Evolutionary conservation across 2,329 filamentous ascomycete genomes (phyloP).

Genomic region (Fusarium hostae): DNA sequence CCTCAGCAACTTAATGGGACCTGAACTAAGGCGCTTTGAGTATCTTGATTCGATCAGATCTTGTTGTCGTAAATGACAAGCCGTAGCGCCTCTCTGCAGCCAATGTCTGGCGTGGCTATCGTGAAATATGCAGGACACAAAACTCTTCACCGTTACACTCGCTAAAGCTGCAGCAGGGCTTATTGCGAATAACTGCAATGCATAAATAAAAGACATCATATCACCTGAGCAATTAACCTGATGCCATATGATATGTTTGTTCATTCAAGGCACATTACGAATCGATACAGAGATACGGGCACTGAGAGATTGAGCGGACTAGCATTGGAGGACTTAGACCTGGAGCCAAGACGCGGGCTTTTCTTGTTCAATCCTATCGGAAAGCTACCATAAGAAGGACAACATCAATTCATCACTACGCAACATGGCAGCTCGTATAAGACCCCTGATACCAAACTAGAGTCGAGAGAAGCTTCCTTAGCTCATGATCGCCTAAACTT

Average conservation of each 20-base stretch:
- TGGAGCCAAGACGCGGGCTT: neutral
- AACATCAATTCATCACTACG: neutral
- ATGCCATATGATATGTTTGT: neutral
- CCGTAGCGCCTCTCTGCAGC: neutral
- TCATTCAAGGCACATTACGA: neutral
- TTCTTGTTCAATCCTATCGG: neutral
- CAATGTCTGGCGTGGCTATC: constrained; percentile 9
- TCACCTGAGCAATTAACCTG: neutral
- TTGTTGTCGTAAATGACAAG: constrained; percentile 23
- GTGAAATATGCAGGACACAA: neutral
- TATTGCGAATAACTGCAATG: neutral
- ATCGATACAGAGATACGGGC: neutral
- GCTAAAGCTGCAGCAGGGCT: neutral
- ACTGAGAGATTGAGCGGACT: neutral
- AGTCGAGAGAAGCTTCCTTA: neutral
- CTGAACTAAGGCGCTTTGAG: neutral
- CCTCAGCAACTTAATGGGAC: neutral
- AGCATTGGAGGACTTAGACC: neutral
- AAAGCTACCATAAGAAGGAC: neutral
- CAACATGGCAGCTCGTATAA: constrained; percentile 4
- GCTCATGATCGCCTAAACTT: neutral
- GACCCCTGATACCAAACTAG: constrained; percentile 14
- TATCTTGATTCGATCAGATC: constrained; percentile 13
- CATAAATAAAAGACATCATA: neutral
- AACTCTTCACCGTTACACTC: neutral